phyloP scores from a whole-genome alignment of 2,329 filamentous ascomycete species.

The Cryphonectria naterciae region DNA sequence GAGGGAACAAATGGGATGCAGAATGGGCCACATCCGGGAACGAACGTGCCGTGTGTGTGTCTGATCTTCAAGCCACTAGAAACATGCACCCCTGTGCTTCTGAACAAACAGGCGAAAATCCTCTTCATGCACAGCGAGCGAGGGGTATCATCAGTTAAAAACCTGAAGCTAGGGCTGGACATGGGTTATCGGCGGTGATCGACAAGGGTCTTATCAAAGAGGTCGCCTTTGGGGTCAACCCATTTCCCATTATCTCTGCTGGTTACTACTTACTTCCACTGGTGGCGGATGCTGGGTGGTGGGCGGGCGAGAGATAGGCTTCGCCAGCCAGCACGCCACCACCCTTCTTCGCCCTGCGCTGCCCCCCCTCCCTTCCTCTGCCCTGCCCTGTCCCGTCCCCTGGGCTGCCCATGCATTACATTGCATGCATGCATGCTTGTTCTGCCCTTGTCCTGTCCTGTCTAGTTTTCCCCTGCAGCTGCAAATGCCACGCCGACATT shows the following conservation, averaged over 20 bases:
- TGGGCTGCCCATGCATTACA: not conserved
- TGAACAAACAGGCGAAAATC: not conserved
- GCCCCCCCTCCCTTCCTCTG: not conserved
- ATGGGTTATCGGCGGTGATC: not conserved
- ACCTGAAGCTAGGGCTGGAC: not conserved
- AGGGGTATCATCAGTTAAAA: not conserved
- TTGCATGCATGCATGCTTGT: not conserved
- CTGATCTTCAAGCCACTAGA: not conserved
- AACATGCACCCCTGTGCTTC: not conserved
- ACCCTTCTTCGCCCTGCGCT: not conserved
- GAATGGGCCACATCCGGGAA: not conserved
- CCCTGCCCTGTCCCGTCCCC: not conserved
- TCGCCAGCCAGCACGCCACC: not conserved
- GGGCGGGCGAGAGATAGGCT: not conserved
- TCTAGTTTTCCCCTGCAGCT: not conserved
- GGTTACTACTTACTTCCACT: not conserved
- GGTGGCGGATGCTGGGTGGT: not conserved
- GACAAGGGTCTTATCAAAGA: conserved; percentile 8
- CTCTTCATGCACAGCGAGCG: not conserved
- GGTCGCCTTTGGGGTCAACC: not conserved
- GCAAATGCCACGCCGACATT: not conserved
- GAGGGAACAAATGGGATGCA: not conserved
- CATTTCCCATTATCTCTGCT: not conserved
- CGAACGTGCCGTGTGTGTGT: not conserved
- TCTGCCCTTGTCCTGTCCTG: not conserved